Conservation (phyloP, 2,329 filamentous ascomycete species). For the Coleophoma crateriformis region DNA sequence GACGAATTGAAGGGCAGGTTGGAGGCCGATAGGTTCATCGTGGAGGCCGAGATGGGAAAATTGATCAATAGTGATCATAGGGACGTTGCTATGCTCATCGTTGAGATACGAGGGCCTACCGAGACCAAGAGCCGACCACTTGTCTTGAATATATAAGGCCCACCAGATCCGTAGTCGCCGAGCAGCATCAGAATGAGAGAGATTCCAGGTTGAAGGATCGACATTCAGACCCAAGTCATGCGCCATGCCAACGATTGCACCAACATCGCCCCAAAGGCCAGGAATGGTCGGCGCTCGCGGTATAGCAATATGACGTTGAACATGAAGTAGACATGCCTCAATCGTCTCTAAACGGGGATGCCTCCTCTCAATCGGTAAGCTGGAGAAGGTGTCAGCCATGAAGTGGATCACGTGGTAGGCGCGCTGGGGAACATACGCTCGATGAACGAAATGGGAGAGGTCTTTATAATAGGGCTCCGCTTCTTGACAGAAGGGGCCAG, state of each 20-base stretch:
- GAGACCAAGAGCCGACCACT: constrained; percentile 51
- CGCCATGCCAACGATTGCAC: constrained; percentile 15
- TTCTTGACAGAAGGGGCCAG: constrained; percentile 15
- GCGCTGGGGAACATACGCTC: constrained; percentile 10
- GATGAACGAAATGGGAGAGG: constrained; percentile 12
- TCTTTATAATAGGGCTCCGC: constrained; percentile 8
- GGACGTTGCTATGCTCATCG: constrained; percentile 19
- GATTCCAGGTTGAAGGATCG: constrained; percentile 19
- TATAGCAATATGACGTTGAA: constrained; percentile 12
- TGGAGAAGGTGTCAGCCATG: constrained; percentile 1
- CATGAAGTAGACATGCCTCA: constrained; percentile 16
- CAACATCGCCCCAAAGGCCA: constrained; percentile 10
- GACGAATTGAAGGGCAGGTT: constrained; percentile 32
- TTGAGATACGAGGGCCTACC: constrained; percentile 44
- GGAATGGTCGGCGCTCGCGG: constrained; percentile 8
- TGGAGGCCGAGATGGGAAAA: constrained; percentile 17
- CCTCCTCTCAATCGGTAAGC: constrained; percentile 17
- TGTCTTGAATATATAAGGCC: constrained; percentile 61
- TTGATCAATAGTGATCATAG: constrained; percentile 40
- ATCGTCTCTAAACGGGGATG: constrained; percentile 18
- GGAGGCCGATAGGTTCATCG: constrained; percentile 21
- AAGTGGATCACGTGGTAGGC: neutral
- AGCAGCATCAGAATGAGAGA: constrained; percentile 19
- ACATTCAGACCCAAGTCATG: constrained; percentile 25
- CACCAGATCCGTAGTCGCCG: constrained; percentile 53